Base-by-base conservation (phyloP, 805 yeast species). In the Brettanomyces bruxellensis region DNA sequence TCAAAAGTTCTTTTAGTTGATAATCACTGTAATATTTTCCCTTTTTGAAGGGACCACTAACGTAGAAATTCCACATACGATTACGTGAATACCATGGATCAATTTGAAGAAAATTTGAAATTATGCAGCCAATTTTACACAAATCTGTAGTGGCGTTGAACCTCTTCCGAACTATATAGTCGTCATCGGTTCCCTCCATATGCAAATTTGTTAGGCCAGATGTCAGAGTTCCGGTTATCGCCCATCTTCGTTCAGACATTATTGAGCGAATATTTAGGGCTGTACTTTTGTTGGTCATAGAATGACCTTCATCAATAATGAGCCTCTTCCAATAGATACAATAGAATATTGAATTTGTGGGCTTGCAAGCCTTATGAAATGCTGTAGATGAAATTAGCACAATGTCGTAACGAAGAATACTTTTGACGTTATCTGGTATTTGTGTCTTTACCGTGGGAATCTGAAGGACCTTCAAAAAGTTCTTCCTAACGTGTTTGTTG, bases 271-370 rank as follows among this genome's bases (percentile, higher is more conserved):
- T 78, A 34, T 78, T 56, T 7, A 61, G 55, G 6, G 76, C 80
- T 0, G 76, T 70, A 43, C 75, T 66, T 46, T 71, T 72, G 6
- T 81, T 70, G 48, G 69, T 71, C 75, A 82, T 71, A 25, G 80
- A 71, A 58, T 83, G 89, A 0, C 89, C 89, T 59, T 83, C 90
- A 58, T 83, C 90, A n/a, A 83, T 76, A 14, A 83, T 79, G 30
- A 83, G 62, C 23, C 89, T 56, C 55, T 83, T 83, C 88, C 89
- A 83, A 51, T 72, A 77, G 1, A 81, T 59, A 11, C 59, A 54
- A 35, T 62, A 57, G 9, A 83, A 55, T 1, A 71, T 62, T 3
- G 69, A 68, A 4, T 63, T 61, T 3, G 54, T 34, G 2, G 52
- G 49, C 37, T 63, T 66, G 6, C 67, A 52, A 44, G 75, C 76